Evolutionary conservation across 768 basidiomycete genomes (phyloP).

Genomic region (Hericium erinaceus): DNA sequence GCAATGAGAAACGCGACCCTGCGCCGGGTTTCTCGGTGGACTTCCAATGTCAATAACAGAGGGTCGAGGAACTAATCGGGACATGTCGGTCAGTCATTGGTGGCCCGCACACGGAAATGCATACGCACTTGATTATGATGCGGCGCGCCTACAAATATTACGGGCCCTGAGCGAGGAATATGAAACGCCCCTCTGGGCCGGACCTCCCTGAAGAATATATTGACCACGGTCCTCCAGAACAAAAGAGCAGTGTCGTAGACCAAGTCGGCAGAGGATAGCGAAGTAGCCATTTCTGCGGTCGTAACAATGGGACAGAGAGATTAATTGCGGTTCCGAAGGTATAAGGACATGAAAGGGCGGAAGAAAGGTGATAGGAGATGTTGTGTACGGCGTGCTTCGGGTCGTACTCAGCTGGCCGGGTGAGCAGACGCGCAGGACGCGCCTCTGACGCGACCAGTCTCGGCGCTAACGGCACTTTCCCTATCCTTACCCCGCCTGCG

Average conservation of each 20-base stretch:
- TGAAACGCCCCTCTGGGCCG: slow-evolving; percentile 89
- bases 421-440: too few species aligned
- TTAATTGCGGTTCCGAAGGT: background rate
- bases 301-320: background rate
- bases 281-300: background rate
- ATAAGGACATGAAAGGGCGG: background rate
- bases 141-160: slow-evolving; percentile 90
- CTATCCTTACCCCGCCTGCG: too few species aligned
- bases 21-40: slow-evolving; percentile 74
- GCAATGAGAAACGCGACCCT: slow-evolving; percentile 82
- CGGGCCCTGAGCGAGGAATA: slow-evolving; percentile 79
- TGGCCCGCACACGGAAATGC: background rate
- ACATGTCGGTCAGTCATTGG: background rate
- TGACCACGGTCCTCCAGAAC: slow-evolving; percentile 77
- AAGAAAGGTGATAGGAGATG: background rate
- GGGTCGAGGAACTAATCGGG: slow-evolving; percentile 81
- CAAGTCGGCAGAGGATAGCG: slow-evolving; percentile 9
- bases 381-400: too few species aligned
- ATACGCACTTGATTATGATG: slow-evolving; percentile 77
- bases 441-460: too few species aligned
- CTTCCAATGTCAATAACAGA: slow-evolving; percentile 69
- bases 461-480: too few species aligned
- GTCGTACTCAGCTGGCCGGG: too few species aligned
- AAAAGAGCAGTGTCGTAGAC: slow-evolving; percentile 66
- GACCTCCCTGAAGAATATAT: slow-evolving; percentile 94